Conservation (phyloP, 163 green algal genomes). For the Chlorella variabilis region DNA sequence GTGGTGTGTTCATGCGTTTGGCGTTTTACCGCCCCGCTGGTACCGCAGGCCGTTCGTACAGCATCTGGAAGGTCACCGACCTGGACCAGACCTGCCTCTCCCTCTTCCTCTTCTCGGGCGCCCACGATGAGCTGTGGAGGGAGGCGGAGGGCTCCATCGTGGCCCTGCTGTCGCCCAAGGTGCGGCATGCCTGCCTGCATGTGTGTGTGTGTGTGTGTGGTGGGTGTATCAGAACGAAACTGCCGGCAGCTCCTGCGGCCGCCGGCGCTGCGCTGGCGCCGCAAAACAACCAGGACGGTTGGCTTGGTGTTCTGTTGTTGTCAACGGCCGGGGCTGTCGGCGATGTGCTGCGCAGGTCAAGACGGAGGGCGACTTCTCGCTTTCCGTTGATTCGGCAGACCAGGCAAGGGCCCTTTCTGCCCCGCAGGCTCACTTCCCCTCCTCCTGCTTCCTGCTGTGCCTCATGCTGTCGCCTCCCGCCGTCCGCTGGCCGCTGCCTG, state of each 20-base stretch:
- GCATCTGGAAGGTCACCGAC: slow-evolving; percentile 65
- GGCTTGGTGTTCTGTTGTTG: background rate
- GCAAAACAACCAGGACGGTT: background rate
- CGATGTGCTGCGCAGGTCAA: slow-evolving; percentile 29
- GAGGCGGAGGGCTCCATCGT: slow-evolving; percentile 62
- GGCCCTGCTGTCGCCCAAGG: slow-evolving; percentile 58
- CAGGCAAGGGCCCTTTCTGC: background rate
- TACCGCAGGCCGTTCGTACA: slow-evolving; percentile 39
- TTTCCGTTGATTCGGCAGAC: slow-evolving; percentile 57
- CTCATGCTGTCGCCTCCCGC: background rate
- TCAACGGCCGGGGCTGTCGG: background rate
- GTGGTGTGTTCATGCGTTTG: too few species aligned
- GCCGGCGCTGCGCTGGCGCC: background rate
- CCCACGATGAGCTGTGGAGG: slow-evolving; percentile 58
- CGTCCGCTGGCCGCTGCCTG: background rate
- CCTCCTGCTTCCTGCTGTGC: background rate
- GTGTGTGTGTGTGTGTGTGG: too few species aligned
- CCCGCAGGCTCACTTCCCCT: background rate
- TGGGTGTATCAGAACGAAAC: too few species aligned
- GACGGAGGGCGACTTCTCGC: slow-evolving; percentile 37
- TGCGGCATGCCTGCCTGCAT: background rate
- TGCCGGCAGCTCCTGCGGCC: background rate
- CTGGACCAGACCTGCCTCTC: slow-evolving; percentile 49
- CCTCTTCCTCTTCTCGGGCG: slow-evolving; percentile 65
- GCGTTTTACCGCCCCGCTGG: too few species aligned